Evolutionary conservation across 257 asterid species (phyloP), one percentile per base, ranked within the genome.

Genomic region (Solanum habrochaites): DNA sequence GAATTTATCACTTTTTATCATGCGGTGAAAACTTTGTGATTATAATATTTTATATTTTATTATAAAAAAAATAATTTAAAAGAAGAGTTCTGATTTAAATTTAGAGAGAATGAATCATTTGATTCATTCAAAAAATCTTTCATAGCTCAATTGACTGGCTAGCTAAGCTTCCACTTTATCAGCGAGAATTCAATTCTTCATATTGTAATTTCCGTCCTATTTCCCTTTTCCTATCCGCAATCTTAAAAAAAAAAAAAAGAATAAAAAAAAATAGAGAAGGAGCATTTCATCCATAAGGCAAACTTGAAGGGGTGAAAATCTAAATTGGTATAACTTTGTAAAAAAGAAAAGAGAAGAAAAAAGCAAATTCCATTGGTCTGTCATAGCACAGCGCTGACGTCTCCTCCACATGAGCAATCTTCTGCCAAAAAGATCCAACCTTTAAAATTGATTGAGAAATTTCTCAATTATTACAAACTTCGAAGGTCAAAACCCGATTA

Each of bases 401-500:
- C 69, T 75, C 31, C 1, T 75, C 60, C 83, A 42, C 56, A 42
- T 42, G 45, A 75, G 31, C 32, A 43, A 25, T 75, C 83, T 43
- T 77, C n/a, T 77, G 13, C 83, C 23, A 43, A 77, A 77, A 77
- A 25, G 64, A 43, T 43, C 64, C 40, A 77, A 43, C 84, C 85
- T 80, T 80, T 11, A n/a, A 78, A 42, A 25, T 69, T n/a, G 5
- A 35, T 78, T 45, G 64, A 45, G 40, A 78, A 78, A 47, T 29
- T 49, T 49, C 83, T 81, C 45, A 29, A 81, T 81, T 43, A 49
- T 49, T 18, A 49, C 69, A 56, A 45, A 80, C 40, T 77, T 43
- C 64, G 15, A 77, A 43, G 69, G 67, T 81, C 85, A 29, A 78
- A 45, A 27, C 39, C 39, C 11, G 37, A 45, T 78, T 78, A 20